These are phyloP conservation scores for Populus ilicifolia DNA, from an alignment of 345 rosid species.

Conservation along the genomic window DNA sequence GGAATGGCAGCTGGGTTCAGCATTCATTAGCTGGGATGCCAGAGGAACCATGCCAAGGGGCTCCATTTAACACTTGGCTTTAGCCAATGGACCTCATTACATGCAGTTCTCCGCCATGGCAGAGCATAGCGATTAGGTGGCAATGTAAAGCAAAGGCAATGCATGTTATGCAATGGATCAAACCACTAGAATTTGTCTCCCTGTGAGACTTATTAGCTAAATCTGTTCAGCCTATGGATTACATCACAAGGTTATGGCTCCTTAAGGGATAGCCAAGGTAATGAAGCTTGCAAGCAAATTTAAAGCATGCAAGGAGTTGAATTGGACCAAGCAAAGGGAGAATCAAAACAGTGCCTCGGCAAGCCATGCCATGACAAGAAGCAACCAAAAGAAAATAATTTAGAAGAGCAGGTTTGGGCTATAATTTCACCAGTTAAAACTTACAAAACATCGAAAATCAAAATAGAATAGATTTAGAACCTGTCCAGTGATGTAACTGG, in stretches of 20 bases:
- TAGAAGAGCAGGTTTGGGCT: not conserved
- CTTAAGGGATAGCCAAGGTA: not conserved
- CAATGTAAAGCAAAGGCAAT: not conserved
- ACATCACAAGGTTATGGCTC: not conserved
- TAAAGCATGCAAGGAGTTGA: not conserved
- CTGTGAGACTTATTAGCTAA: not conserved
- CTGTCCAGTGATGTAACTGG: slow-evolving; percentile 93
- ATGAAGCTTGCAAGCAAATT: not conserved
- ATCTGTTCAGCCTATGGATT: not conserved
- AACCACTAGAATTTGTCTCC: not conserved
- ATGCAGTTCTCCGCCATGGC: not conserved
- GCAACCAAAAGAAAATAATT: not conserved
- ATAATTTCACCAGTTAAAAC: not conserved
- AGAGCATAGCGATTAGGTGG: not conserved
- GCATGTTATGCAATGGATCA: not conserved
- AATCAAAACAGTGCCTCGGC: not conserved
- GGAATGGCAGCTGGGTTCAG: not conserved
- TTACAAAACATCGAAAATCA: not conserved
- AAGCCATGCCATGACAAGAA: not conserved
- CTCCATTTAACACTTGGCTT: not conserved
- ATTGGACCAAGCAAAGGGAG: not conserved
- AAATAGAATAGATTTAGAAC: slow-evolving; percentile 28
- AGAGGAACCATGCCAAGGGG: not conserved
- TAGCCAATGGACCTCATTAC: not conserved
- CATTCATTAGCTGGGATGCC: not conserved